Evolutionary conservation across 2,329 filamentous ascomycete species (phyloP).

Genomic region (Colletotrichum sp.): DNA sequence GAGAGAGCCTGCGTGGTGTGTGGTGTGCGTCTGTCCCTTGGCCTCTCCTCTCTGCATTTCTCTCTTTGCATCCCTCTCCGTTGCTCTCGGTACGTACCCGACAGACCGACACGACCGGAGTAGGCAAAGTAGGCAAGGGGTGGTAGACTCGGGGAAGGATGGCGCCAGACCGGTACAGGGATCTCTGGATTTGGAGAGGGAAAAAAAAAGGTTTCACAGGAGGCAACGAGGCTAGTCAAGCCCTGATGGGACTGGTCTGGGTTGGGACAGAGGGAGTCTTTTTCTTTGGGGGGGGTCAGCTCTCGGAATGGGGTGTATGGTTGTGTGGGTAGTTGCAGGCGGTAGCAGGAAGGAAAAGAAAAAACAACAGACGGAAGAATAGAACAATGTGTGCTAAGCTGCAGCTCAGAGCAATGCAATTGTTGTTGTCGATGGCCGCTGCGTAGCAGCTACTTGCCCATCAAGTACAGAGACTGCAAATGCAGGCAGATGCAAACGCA

Average conservation of each 20-base stretch:
- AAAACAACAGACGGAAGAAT: not conserved
- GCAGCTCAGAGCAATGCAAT: not conserved
- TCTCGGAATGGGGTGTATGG: not conserved
- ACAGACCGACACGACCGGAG: constrained; percentile 11
- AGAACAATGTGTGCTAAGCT: constrained; percentile 1
- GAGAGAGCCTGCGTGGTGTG: not conserved
- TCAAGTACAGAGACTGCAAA: constrained; percentile 1
- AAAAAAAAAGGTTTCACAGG: constrained; percentile 20
- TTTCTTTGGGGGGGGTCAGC: not conserved
- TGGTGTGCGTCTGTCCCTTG: not conserved
- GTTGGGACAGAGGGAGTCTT: constrained; percentile 5
- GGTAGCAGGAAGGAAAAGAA: not conserved
- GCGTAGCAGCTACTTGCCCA: not conserved
- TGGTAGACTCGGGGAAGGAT: constrained; percentile 20
- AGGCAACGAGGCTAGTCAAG: constrained; percentile 21
- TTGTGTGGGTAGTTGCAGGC: constrained; percentile 17
- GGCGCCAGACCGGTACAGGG: constrained; percentile 19
- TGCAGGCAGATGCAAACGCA: not conserved
- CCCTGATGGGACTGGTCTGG: constrained; percentile 10
- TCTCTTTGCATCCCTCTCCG: not conserved
- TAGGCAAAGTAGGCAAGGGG: constrained; percentile 16
- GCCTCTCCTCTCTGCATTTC: not conserved
- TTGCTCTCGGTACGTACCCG: constrained; percentile 3
- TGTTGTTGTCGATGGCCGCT: constrained; percentile 7
- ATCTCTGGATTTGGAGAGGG: not conserved